Base-by-base conservation (phyloP, 345 rosid species). In the Aquilaria malaccensis region DNA sequence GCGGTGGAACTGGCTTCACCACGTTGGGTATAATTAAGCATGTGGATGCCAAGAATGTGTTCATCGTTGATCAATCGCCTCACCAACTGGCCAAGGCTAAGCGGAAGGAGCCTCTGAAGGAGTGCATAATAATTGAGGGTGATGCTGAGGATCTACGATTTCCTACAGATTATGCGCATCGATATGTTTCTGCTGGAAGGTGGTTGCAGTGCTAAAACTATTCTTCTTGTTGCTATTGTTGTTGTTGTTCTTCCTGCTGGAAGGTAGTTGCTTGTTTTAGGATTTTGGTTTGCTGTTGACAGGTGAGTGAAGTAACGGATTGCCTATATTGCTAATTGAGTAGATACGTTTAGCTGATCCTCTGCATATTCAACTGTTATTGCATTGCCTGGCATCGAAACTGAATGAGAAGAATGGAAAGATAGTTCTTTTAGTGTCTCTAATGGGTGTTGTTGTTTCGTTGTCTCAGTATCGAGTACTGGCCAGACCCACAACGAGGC, bases 401-500 rank as follows among this genome's bases (percentile, higher is more conserved):
- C 56, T 29, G 5, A 30, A 30, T 6, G 30, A 61, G 50, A 65
- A 45, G 45, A 1, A 48, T 47, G 45, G 33, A 49, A 33, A 48
- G 45, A 59, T 50, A 37, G 22, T 14, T 22, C 9, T 15, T 61
- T 12, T 32, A 46, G 22, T 45, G 30, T 65, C 29, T 72, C 59
- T 79, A 1, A 60, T 46, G 58, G 48, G 58, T 52, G 33, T 52
- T 41, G 33, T 7, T 33, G 22, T 31, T 64, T 65, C 1, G 7
- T 59, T 55, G 51, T 72, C 47, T 67, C 80, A 94, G 99, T 72
- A 94, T 94, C 14, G 99, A 94, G 85, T 94, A 94, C 77, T 94
- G 99, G 99, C 99, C 99, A 30, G 97, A 94, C 66, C 99, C 97
- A 2, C 97, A 88, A 74, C 85, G 99, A 30, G 99, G 99, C 45